Evolutionary conservation across 805 yeast genomes (phyloP).

Genomic region (Grigorovia humatica): DNA sequence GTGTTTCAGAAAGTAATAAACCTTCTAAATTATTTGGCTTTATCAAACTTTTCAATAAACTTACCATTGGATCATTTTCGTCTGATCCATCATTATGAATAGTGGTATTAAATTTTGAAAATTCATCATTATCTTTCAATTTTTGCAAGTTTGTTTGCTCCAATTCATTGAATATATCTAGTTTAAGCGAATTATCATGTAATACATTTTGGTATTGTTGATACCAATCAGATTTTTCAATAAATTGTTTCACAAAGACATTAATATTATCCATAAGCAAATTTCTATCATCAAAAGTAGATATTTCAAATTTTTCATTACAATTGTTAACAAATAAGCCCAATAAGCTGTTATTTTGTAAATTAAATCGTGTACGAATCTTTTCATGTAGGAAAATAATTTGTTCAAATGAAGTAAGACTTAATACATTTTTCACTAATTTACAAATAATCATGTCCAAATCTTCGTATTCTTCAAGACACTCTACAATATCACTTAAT

Average conservation of each 20-base stretch:
- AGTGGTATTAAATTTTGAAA: neutral
- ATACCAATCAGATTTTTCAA: neutral
- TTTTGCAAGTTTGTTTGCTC: neutral
- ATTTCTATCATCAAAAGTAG: slow-evolving; percentile 11
- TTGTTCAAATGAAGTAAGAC: slow-evolving; percentile 3
- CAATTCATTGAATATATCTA: neutral
- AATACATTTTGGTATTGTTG: neutral
- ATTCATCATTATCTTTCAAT: neutral
- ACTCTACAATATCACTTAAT: slow-evolving; percentile 5
- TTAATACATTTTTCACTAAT: slow-evolving; percentile 1
- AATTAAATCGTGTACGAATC: neutral
- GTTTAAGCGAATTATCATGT: neutral
- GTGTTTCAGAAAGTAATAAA: slow-evolving; percentile 8
- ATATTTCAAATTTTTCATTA: slow-evolving; percentile 8
- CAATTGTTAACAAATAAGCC: slow-evolving; percentile 13
- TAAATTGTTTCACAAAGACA: neutral
- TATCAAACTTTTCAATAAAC: neutral
- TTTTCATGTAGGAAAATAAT: slow-evolving; percentile 1
- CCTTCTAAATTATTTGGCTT: neutral
- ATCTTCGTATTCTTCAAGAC: neutral
- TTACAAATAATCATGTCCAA: neutral
- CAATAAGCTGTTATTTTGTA: slow-evolving; percentile 8
- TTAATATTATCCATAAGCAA: neutral
- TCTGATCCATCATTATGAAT: neutral
- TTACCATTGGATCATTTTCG: slow-evolving; percentile 9